Conservation (phyloP, 306 rosid genomes). For the Quercus rubra region DNA sequence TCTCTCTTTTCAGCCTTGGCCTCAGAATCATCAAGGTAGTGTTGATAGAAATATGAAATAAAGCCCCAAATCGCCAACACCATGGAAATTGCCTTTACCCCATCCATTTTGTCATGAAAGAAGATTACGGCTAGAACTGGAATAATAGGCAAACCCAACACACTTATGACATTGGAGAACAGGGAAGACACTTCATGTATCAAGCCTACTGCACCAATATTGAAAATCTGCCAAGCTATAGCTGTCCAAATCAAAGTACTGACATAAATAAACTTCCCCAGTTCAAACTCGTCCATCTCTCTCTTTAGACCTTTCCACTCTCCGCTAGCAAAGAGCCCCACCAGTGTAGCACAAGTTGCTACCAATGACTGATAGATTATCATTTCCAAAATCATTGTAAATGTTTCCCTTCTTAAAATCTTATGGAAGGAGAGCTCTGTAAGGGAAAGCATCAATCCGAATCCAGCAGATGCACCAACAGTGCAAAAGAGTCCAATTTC, state of each 20-base stretch:
- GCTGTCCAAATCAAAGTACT: constrained; percentile 36
- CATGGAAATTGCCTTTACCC: constrained; percentile 36
- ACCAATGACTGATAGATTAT: constrained; percentile 25
- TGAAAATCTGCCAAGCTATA: constrained; percentile 31
- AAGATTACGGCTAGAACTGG: constrained; percentile 42
- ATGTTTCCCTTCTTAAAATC: constrained; percentile 26
- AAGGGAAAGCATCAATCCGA: constrained; percentile 36
- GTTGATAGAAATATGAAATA: constrained; percentile 43
- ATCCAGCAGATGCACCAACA: constrained; percentile 41
- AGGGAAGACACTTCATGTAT: constrained; percentile 47
- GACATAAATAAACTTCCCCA: constrained; percentile 31
- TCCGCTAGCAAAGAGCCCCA: constrained; percentile 45
- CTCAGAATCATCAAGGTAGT: constrained; percentile 24
- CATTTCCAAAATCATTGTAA: constrained; percentile 39
- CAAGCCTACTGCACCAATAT: constrained; percentile 35
- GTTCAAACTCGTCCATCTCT: constrained; percentile 32
- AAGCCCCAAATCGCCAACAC: constrained; percentile 49
- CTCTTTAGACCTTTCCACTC: constrained; percentile 31
- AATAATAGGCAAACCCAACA: constrained; percentile 41
- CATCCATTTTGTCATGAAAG: constrained; percentile 42
- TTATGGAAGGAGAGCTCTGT: constrained; percentile 33
- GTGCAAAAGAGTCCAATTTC: constrained; percentile 41
- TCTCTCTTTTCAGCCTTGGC: background rate
- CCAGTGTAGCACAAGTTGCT: constrained; percentile 27
- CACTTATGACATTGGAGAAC: constrained; percentile 46